Base-by-base conservation (phyloP, 2,329 filamentous ascomycete genomes). In the Colletotrichum tanaceti region DNA sequence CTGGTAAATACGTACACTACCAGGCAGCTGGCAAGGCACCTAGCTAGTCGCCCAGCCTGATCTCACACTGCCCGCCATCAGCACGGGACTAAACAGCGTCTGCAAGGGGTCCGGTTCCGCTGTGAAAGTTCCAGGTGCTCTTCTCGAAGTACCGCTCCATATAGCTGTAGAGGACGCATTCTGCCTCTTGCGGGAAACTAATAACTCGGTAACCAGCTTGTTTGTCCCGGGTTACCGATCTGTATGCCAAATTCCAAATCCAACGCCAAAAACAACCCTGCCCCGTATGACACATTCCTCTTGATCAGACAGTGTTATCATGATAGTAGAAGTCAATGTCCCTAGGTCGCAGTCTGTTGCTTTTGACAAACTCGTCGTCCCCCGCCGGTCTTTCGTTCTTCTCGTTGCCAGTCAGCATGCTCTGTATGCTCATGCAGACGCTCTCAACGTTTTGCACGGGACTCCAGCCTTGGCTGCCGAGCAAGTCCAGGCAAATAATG, bases 391-490 rank as follows among this genome's bases (percentile, higher is more conserved):
- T 86, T 81, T 98, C 94, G 75, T 95, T 91, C 81, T 94, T 95
- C 13, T 89, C 91, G 79, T 99, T 99, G 70, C 95, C 94, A 1
- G 96, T 98, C 76, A 99, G 81, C 96, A 99, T 99, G 82, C 93
- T 97, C 81, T 99, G 96, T 63, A 99, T 87, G 79, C 93, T 97
- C 88, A 99, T 96, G 83, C 94, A 98, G 32, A 99, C 90, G 75
- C 92, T 97, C 83, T 98, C 95, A 10, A 98, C 96, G 68, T 95
- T 98, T 78, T 99, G 96, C 0, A 99, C 95, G 0, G 96, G 96
- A 55, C 92, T 96, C 96, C 96, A 99, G 65, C 96, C 96, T 71
- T 93, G 90, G 11, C 87, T 85, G 60, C 93, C 93, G 10, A 99
- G 89, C 1, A 99, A 87, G 75, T 99, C 96, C 57, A 99, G 91